Conservation (phyloP, 2,329 filamentous ascomycete species). For the Fusarium mangiferae region DNA sequence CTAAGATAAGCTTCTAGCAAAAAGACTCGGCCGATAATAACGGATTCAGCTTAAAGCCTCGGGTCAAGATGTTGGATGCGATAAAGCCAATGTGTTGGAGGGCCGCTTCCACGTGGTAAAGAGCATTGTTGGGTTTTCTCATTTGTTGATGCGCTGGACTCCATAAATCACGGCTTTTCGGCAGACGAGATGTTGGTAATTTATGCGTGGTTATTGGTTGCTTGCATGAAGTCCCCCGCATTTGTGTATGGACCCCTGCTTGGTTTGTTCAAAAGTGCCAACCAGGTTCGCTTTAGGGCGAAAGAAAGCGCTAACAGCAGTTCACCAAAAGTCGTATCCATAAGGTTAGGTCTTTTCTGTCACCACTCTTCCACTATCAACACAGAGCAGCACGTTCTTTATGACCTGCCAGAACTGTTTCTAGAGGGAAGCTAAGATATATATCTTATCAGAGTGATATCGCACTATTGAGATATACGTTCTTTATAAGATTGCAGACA, state of each 20-base stretch:
- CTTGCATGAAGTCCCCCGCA: neutral
- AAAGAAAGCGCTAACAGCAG: neutral
- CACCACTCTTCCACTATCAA: fast-evolving
- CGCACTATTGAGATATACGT: neutral
- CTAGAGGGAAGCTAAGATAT: neutral
- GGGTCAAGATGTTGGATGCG: neutral
- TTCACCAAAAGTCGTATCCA: too few relatives aligned
- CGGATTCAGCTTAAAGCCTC: neutral
- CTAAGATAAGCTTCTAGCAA: neutral
- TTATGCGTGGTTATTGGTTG: neutral
- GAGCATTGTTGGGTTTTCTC: neutral
- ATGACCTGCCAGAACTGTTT: neutral
- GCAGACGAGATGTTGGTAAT: neutral
- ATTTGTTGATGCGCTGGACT: neutral
- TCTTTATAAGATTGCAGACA: neutral
- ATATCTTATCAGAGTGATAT: neutral
- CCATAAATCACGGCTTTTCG: conserved; percentile 1
- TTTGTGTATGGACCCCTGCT: neutral
- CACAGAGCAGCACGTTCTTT: neutral
- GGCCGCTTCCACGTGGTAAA: neutral
- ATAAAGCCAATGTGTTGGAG: neutral
- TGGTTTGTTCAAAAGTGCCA: neutral
- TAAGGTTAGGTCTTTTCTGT: neutral
- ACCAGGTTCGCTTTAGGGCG: fast-evolving
- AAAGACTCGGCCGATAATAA: neutral